Percentiles rank a stretch among this genome's conserved stretches.
Conservation (phyloP, 495 filamentous ascomycete genomes). For the Achaetomiella virescens region DNA sequence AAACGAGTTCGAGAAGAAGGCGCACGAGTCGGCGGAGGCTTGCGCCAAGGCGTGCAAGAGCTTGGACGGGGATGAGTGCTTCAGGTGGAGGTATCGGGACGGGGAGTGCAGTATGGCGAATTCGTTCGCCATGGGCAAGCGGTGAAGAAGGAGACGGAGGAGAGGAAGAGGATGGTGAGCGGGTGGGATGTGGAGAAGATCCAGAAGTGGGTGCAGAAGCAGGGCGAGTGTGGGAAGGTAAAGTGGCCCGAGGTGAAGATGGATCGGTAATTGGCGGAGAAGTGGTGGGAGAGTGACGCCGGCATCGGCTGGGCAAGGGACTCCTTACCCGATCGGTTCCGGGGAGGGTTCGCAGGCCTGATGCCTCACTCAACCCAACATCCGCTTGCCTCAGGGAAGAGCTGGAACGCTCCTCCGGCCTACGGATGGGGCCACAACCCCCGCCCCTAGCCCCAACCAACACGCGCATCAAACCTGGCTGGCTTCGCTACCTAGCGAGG, state of each 20-base stretch:
- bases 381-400: too few relatives aligned
- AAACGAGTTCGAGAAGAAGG: constrained; percentile 31
- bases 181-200: constrained; percentile 38
- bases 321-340: too few relatives aligned
- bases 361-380: too few relatives aligned
- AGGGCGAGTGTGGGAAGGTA: constrained; percentile 24
- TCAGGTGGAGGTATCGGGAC: constrained; percentile 31
- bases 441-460: too few relatives aligned
- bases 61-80: constrained; percentile 27
- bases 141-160: constrained; percentile 12
- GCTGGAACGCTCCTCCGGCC: too few relatives aligned
- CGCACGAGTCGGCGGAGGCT: constrained; percentile 35
- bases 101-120: constrained; percentile 28
- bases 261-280: too few relatives aligned
- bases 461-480: too few relatives aligned
- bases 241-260: constrained; percentile 29
- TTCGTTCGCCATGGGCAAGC: constrained; percentile 29
- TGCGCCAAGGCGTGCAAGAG: constrained; percentile 42
- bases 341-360: too few relatives aligned
- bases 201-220: constrained; percentile 22
- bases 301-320: too few relatives aligned
- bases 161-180: constrained; percentile 21
- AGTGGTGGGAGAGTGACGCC: too few relatives aligned
- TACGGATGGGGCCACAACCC: too few relatives aligned
- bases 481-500: too few relatives aligned